Percentiles rank a stretch among this genome's conserved stretches.
phyloP scores from a whole-genome alignment of 768 basidiomycete species.

The Suillus discolor region DNA sequence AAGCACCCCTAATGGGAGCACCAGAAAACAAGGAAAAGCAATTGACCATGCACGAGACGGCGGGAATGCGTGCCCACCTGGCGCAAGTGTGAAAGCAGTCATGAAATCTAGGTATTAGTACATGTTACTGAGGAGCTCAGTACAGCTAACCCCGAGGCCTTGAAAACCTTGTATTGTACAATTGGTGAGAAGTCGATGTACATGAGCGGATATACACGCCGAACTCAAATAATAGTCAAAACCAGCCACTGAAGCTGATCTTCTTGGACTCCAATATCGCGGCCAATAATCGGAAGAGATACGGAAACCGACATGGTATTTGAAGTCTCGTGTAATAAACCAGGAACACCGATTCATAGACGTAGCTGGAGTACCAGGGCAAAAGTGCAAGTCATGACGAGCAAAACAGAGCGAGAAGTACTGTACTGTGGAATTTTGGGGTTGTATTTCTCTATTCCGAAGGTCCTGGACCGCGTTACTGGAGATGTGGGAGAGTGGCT shows the following conservation, averaged over 20 bases:
- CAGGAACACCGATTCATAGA: not conserved
- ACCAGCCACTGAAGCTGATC: conserved; percentile 58
- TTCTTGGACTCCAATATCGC: conserved; percentile 47
- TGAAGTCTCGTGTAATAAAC: too few relatives aligned
- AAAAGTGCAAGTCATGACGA: conserved; percentile 25
- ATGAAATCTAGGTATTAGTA: not conserved
- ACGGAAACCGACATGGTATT: too few relatives aligned
- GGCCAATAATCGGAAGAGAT: conserved; percentile 17
- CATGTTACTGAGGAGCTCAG: conserved; percentile 64
- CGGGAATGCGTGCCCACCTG: conserved; percentile 74
- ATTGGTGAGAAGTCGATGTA: not conserved
- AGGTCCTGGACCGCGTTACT: not conserved
- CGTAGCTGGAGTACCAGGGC: conserved; percentile 29
- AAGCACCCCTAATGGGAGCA: conserved; percentile 69
- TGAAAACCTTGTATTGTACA: conserved; percentile 55
- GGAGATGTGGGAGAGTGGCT: not conserved
- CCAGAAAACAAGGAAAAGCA: conserved; percentile 80
- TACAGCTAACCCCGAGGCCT: conserved; percentile 68
- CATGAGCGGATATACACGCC: conserved; percentile 34
- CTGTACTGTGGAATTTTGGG: not conserved
- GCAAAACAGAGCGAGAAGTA: conserved; percentile 11
- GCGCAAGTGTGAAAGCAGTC: conserved; percentile 2
- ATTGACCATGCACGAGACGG: conserved; percentile 58
- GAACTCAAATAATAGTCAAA: conserved; percentile 61
- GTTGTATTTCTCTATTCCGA: not conserved